Evolutionary conservation across 1,284 basidiomycete genomes (phyloP).

Genomic region (Sutorius eximius): DNA sequence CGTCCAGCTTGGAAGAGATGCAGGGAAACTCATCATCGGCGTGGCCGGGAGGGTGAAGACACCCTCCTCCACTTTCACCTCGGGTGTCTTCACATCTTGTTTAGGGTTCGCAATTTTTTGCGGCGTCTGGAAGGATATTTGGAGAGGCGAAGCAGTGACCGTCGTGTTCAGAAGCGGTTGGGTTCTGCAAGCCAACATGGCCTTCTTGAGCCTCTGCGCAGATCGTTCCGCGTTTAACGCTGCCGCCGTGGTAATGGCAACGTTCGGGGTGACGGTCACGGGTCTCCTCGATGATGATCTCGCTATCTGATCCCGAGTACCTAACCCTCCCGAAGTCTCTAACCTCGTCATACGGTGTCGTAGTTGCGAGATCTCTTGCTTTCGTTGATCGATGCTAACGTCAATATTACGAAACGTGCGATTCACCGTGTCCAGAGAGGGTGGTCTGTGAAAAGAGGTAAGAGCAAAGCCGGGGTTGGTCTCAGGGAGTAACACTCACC

Average conservation of each 20-base stretch:
- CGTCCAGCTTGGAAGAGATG: constrained; percentile 22
- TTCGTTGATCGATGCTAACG: constrained; percentile 62
- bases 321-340: constrained; percentile 37
- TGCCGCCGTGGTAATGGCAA: constrained; percentile 71
- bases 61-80: background rate
- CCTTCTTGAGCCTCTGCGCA: constrained; percentile 66
- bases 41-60: constrained; percentile 17
- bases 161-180: constrained; percentile 66
- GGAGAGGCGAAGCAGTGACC: constrained; percentile 42
- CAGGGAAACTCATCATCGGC: constrained; percentile 25
- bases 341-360: constrained; percentile 56
- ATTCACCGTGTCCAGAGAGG: constrained; percentile 81
- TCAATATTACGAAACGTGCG: constrained; percentile 85
- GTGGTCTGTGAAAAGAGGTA: constrained; percentile 52
- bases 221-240: constrained; percentile 77
- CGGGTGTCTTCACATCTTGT: background rate
- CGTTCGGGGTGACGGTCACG: constrained; percentile 54
- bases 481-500: constrained; percentile 42
- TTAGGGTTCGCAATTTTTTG: constrained; percentile 17
- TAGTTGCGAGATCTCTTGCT: constrained; percentile 57
- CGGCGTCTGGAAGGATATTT: constrained; percentile 43
- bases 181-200: constrained; percentile 58
- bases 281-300: constrained; percentile 40
- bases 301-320: constrained; percentile 42
- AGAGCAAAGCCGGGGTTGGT: background rate